phyloP scores from a whole-genome alignment of 768 basidiomycete species.

The Daedalea quercina region DNA sequence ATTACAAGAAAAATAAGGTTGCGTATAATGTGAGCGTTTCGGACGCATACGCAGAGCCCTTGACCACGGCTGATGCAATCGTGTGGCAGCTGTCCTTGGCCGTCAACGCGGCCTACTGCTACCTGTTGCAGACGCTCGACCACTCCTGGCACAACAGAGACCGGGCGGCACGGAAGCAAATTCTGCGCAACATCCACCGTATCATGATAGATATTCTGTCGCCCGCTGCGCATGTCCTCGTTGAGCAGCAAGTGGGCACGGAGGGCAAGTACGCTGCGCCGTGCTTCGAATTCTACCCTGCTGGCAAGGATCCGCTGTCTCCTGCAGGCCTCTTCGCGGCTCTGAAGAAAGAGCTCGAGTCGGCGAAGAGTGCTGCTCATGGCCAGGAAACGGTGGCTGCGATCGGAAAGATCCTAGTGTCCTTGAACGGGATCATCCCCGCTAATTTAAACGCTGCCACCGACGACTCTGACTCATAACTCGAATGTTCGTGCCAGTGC shows the following conservation, averaged over 20 bases:
- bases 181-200: conserved; percentile 8
- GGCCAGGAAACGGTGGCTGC: neutral
- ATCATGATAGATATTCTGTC: conserved; percentile 13
- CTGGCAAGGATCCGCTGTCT: neutral
- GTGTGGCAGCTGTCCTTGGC: conserved; percentile 11
- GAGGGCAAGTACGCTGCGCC: conserved; percentile 7
- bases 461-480: neutral
- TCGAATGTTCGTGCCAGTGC: no score
- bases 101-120: conserved; percentile 15
- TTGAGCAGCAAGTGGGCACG: conserved; percentile 3
- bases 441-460: neutral
- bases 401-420: neutral
- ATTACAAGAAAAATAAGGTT: conserved; percentile 3
- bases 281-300: conserved; percentile 10
- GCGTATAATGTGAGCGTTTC: conserved; percentile 5
- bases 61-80: neutral
- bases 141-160: conserved; percentile 5
- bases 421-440: neutral
- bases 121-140: conserved; percentile 13
- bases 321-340: neutral
- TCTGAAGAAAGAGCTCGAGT: neutral
- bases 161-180: conserved; percentile 2
- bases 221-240: conserved; percentile 8
- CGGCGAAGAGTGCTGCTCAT: neutral
- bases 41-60: neutral